A percentile compares a stretch with the other conserved stretches of the same genome.
Conservation (phyloP, 805 yeast genomes). For the Pichia insulana region DNA sequence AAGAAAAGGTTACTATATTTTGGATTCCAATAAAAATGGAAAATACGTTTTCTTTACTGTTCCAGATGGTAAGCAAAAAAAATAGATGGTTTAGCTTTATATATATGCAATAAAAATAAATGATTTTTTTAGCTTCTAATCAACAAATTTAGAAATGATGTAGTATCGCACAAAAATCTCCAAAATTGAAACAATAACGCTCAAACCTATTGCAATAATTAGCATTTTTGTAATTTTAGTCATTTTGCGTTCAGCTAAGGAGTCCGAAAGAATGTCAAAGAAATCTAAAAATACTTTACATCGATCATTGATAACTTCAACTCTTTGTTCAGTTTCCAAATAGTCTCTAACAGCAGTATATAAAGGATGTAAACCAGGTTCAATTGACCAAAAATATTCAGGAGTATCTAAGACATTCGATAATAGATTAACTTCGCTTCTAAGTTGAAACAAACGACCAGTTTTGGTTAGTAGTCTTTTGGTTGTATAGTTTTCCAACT, state of each 20-base stretch:
- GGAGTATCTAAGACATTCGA: constrained; percentile 92
- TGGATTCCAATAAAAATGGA: constrained; percentile 57
- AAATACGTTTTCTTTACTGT: constrained; percentile 79
- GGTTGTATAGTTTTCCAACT: constrained; percentile 66
- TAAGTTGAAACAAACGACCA: constrained; percentile 78
- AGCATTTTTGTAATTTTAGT: constrained; percentile 87
- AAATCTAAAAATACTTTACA: constrained; percentile 92
- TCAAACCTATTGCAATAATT: constrained; percentile 69
- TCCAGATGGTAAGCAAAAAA: constrained; percentile 88
- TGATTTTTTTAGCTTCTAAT: neutral
- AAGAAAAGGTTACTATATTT: constrained; percentile 91
- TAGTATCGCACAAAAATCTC: constrained; percentile 58
- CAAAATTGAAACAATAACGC: constrained; percentile 65
- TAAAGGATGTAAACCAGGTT: constrained; percentile 90
- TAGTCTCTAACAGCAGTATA: constrained; percentile 87
- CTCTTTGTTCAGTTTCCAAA: constrained; percentile 89
- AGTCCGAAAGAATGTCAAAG: constrained; percentile 86
- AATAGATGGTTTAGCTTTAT: constrained; percentile 9
- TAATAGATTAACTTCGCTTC: constrained; percentile 89
- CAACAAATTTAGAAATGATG: constrained; percentile 28
- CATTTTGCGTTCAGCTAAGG: constrained; percentile 88
- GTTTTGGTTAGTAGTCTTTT: constrained; percentile 81
- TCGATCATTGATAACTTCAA: constrained; percentile 85
- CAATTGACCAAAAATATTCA: constrained; percentile 91
- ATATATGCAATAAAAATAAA: constrained; percentile 1